These are phyloP conservation scores for Arctostaphylos glauca DNA, from an alignment of 148 eudicot genomes.

Conservation along the genomic window DNA sequence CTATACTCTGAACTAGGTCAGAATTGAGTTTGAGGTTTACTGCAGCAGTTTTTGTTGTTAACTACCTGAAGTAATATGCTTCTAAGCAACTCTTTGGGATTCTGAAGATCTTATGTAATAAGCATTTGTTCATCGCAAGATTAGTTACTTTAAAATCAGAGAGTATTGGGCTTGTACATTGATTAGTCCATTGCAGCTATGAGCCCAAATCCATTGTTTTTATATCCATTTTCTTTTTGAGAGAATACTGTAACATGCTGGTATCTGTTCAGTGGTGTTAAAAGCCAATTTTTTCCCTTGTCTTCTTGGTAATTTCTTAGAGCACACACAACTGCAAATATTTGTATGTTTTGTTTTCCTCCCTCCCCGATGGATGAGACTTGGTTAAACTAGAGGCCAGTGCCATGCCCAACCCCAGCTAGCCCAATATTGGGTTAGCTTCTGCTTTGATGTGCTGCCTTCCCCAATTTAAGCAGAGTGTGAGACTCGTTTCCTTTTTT, in stretches of 20 bases:
- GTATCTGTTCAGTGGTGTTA: neutral
- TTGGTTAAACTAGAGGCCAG: conserved; percentile 8
- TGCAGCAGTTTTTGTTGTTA: neutral
- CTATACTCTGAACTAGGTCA: conserved; percentile 1
- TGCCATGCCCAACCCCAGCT: neutral
- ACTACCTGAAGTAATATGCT: neutral
- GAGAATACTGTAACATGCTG: neutral
- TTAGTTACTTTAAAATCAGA: neutral
- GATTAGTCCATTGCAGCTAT: neutral
- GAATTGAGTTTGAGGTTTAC: neutral
- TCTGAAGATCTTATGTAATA: neutral
- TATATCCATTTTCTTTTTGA: neutral
- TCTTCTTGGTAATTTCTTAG: neutral
- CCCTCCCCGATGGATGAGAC: neutral
- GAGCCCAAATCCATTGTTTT: neutral
- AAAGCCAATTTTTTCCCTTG: neutral
- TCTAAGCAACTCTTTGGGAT: neutral
- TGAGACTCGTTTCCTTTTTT: neutral
- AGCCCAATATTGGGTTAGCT: neutral
- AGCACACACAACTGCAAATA: neutral
- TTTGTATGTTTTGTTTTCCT: neutral
- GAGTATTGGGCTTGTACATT: neutral
- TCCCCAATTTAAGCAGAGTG: neutral
- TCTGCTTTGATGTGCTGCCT: neutral
- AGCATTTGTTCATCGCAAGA: neutral